Evolutionary conservation across 768 basidiomycete species (phyloP), one percentile per base, ranked within the genome.

Genomic region (Phanerochaete carnosa): DNA sequence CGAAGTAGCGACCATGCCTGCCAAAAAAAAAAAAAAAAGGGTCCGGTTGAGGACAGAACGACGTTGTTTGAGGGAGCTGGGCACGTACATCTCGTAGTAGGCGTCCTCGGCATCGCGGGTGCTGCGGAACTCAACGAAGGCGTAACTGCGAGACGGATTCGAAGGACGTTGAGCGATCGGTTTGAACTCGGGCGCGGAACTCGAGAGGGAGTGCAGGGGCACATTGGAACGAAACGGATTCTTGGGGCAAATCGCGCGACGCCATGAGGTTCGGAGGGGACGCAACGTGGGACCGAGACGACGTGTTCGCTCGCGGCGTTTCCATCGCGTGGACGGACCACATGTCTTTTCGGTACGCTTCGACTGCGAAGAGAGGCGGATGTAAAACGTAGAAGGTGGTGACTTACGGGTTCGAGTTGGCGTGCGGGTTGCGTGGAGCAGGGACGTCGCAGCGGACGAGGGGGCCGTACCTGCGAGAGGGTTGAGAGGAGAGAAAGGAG

Each of bases 381-480:
- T 55, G 43, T 45, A 32, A 46, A 59, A 58, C 61, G 51, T 22
- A 9, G 47, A 56, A 54, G 65, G 66, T 59, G 58, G 62, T 68
- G 62, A 93, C 92, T 91, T 80, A 94, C 92, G 92, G 90, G 68
- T 90, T 90, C 45, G 87, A 81, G 59, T 79, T 82, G 19, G 88
- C 84, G 64, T 87, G 80, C 0, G 87, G 85, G 74, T 90, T 90
- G 64, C 91, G 86, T 1, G 92, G 90, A 1, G 92, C 93, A 19
- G 92, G 92, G 16, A 95, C 91, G 70, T 95, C 93, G 76, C 93
- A 95, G 61, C 92, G 89, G 62, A 94, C 83, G 29, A 95, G 80
- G 58, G 88, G 88, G 19, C 92, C 92, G 65, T 80, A 94, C 58
- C 92, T 94, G 70, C 15, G n/a, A 61, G 11, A 63, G 53, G 45